These are phyloP conservation scores for Triangularia setosa DNA, from an alignment of 2,329 filamentous ascomycete species.

Conservation along the genomic window DNA sequence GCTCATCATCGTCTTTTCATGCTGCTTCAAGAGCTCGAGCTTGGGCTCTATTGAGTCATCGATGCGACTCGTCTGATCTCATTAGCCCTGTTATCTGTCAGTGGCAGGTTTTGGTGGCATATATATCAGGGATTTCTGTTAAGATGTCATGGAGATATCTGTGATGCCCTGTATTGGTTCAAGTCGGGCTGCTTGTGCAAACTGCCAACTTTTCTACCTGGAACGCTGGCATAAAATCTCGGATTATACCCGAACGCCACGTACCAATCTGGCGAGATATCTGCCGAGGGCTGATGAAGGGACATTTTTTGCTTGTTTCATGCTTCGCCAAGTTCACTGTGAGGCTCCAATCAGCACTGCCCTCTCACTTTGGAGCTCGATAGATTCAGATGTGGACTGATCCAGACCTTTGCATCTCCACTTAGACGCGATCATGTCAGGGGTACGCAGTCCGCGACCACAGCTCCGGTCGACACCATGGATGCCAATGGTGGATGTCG, in stretches of 20 bases:
- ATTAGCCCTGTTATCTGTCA: not conserved
- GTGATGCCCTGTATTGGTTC: not conserved
- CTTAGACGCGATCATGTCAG: not conserved
- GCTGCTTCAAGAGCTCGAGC: not conserved
- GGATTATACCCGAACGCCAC: not conserved
- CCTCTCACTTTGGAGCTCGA: not conserved
- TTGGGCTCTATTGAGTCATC: not conserved
- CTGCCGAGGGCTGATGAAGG: not conserved
- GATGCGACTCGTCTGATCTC: not conserved
- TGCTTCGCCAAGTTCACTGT: not conserved
- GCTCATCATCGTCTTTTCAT: not conserved
- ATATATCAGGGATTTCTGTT: not conserved
- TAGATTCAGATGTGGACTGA: not conserved
- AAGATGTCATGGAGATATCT: not conserved
- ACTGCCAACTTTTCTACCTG: not conserved
- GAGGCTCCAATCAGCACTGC: not conserved
- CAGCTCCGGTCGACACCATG: not conserved
- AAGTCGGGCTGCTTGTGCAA: not conserved
- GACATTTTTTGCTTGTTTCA: constrained; percentile 3
- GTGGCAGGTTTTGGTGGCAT: not conserved
- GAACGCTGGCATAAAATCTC: not conserved
- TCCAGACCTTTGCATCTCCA: not conserved
- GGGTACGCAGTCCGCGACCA: not conserved
- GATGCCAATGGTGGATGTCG: not conserved
- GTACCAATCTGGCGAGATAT: not conserved